Evolutionary conservation across 768 basidiomycete species (phyloP).

Genomic region (Tricholoma sp.): DNA sequence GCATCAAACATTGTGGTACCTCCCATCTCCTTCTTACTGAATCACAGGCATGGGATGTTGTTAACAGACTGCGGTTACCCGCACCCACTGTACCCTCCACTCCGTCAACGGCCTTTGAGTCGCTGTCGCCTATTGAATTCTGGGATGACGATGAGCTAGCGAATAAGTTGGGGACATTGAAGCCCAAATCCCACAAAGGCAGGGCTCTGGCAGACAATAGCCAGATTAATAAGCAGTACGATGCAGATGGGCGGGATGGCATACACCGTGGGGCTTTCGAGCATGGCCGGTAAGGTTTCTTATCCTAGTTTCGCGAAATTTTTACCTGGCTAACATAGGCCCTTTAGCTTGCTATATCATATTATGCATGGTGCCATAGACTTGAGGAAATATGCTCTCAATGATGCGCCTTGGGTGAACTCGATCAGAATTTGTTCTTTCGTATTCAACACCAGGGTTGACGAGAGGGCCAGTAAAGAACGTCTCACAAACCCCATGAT

Average conservation of each 20-base stretch:
- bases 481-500: constrained; percentile 24
- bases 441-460: constrained; percentile 26
- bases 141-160: constrained; percentile 22
- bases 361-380: constrained; percentile 23
- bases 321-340: background rate
- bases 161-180: constrained; percentile 34
- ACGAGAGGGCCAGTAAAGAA: constrained; percentile 24
- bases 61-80: constrained; percentile 8
- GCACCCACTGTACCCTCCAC: constrained; percentile 11
- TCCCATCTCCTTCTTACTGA: constrained; percentile 40
- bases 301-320: background rate
- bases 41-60: constrained; percentile 23
- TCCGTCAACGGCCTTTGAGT: constrained; percentile 29
- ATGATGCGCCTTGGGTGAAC: constrained; percentile 25
- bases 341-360: constrained; percentile 25
- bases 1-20: constrained; percentile 37
- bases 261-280: constrained; percentile 39
- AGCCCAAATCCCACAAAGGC: constrained; percentile 32
- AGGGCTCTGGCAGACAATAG: constrained; percentile 33
- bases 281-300: constrained; percentile 35
- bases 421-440: constrained; percentile 31
- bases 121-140: constrained; percentile 46
- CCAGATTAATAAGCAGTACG: constrained; percentile 36
- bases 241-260: constrained; percentile 13
- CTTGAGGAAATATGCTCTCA: constrained; percentile 24